Conservation (phyloP, 176 grass and related monocot genomes). For the Sorghum bicolor region DNA sequence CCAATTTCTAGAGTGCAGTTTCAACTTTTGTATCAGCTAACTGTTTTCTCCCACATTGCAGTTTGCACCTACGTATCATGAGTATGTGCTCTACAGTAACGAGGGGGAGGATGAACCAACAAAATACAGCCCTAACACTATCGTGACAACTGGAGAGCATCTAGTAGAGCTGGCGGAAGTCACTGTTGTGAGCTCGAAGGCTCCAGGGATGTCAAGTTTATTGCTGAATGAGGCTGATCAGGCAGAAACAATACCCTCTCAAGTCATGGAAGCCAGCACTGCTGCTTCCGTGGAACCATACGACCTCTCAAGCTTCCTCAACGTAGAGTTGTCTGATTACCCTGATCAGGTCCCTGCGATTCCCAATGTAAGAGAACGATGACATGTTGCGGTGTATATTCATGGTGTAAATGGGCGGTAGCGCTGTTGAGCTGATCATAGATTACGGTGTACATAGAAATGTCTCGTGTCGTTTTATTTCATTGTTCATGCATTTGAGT, state of each 20-base stretch:
- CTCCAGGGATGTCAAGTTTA: slow-evolving; percentile 14
- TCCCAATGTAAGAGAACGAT: slow-evolving; percentile 23
- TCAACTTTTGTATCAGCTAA: slow-evolving; percentile 1
- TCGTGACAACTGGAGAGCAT: slow-evolving; percentile 58
- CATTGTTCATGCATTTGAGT: background rate
- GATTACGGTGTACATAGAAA: slow-evolving; percentile 39
- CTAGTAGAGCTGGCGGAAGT: slow-evolving; percentile 57
- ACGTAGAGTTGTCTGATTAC: slow-evolving; percentile 50
- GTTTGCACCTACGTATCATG: slow-evolving; percentile 95
- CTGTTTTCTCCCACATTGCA: slow-evolving; percentile 15
- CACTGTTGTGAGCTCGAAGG: slow-evolving; percentile 24
- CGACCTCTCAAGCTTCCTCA: slow-evolving; percentile 42
- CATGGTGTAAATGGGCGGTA: background rate
- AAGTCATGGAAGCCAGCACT: slow-evolving; percentile 36
- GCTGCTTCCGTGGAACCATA: slow-evolving; percentile 37
- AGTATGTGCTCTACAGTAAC: slow-evolving; percentile 85
- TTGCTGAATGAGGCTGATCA: slow-evolving; percentile 30
- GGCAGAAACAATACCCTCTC: slow-evolving; percentile 51
- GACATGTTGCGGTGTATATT: slow-evolving; percentile 12
- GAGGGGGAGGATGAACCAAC: slow-evolving; percentile 44
- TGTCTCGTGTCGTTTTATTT: background rate
- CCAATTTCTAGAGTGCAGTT: background rate
- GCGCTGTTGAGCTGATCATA: slow-evolving; percentile 12
- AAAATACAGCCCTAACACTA: slow-evolving; percentile 67
- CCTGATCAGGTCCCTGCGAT: slow-evolving; percentile 48